These are phyloP conservation scores for Rhipidocladum racemiflorum DNA, from an alignment of 176 grass and related monocot genomes.

Conservation along the genomic window DNA sequence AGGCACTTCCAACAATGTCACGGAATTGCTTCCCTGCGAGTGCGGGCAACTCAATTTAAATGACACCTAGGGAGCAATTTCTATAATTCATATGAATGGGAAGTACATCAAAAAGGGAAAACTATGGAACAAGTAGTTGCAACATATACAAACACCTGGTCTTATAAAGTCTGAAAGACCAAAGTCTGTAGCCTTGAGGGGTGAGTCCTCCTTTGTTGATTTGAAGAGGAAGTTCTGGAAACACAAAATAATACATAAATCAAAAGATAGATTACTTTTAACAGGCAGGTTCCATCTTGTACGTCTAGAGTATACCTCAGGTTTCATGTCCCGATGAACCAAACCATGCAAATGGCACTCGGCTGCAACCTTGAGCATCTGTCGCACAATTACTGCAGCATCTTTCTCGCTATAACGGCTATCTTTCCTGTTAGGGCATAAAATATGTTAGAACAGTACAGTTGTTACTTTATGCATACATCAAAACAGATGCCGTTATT, in stretches of 20 bases:
- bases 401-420: slow-evolving; percentile 94
- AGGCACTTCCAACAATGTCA: slow-evolving; percentile 93
- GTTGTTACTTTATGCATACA: slow-evolving; percentile 14
- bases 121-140: slow-evolving; percentile 22
- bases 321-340: slow-evolving; percentile 98
- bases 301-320: slow-evolving; percentile 65
- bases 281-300: background rate
- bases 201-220: slow-evolving; percentile 67
- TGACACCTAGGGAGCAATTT: background rate
- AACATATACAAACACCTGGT: slow-evolving; percentile 57
- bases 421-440: slow-evolving; percentile 60
- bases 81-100: background rate
- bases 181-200: slow-evolving; percentile 97
- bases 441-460: slow-evolving; percentile 4
- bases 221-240: slow-evolving; percentile 96
- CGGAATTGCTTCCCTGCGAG: slow-evolving; percentile 70
- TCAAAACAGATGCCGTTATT: background rate
- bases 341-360: slow-evolving; percentile 95
- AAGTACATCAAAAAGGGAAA: slow-evolving; percentile 7
- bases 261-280: background rate
- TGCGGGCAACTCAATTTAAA: background rate
- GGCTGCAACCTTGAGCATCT: slow-evolving; percentile 99
- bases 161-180: slow-evolving; percentile 95
- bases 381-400: slow-evolving; percentile 82
- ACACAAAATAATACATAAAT: slow-evolving; percentile 16